Conservation (phyloP, 2,329 filamentous ascomycete genomes). For the Trichoderma koningii region DNA sequence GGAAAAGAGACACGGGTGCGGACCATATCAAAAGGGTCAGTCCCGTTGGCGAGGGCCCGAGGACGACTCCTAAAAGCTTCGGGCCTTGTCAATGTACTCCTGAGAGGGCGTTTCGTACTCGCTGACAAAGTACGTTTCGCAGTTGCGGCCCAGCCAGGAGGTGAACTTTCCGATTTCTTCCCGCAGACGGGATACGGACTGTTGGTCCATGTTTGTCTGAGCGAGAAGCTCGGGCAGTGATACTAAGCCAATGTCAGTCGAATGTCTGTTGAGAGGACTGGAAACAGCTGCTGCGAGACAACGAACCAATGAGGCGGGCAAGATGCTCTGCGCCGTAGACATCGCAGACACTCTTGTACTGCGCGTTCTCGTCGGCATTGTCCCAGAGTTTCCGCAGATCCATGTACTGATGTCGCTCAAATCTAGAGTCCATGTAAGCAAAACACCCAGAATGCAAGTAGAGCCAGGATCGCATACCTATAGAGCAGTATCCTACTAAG, state of each 20-base stretch:
- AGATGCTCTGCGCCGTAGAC: slow-evolving; percentile 94
- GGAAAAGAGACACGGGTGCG: no score
- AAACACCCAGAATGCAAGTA: not conserved
- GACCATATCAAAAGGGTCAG: not conserved
- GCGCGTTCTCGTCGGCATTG: slow-evolving; percentile 60
- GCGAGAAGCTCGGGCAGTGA: slow-evolving; percentile 90
- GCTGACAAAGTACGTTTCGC: slow-evolving; percentile 73
- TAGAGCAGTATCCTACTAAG: slow-evolving; percentile 89
- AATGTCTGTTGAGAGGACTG: not conserved
- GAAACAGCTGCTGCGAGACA: not conserved
- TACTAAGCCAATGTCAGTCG: slow-evolving; percentile 53
- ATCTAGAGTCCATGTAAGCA: slow-evolving; percentile 53
- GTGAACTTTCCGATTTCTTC: slow-evolving; percentile 88
- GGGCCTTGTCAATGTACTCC: slow-evolving; percentile 71
- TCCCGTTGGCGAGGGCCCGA: not conserved
- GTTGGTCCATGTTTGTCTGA: slow-evolving; percentile 96
- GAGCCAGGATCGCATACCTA: slow-evolving; percentile 45
- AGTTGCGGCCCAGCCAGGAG: slow-evolving; percentile 78
- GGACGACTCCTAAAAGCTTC: slow-evolving; percentile 42
- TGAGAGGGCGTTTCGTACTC: slow-evolving; percentile 73
- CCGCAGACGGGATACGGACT: slow-evolving; percentile 82
- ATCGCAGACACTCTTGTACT: slow-evolving; percentile 73
- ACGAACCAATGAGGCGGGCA: slow-evolving; percentile 80
- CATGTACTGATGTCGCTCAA: slow-evolving; percentile 86
- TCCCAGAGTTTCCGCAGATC: slow-evolving; percentile 73